phyloP scores from a whole-genome alignment of 306 rosid species.

The Lagenaria siceraria region DNA sequence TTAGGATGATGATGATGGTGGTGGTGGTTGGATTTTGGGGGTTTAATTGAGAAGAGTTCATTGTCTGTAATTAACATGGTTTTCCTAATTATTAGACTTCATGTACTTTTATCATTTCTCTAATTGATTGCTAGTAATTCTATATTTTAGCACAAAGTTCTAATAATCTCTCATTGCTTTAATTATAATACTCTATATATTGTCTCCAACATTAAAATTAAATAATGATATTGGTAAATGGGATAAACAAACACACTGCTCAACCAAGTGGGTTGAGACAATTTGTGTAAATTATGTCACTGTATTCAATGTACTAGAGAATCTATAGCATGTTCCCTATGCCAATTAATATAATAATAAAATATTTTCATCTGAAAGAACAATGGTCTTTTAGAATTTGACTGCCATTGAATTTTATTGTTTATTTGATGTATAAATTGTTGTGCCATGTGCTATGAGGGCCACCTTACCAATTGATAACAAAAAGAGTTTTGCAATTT shows the following conservation, averaged over 20 bases:
- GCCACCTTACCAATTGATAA: no score
- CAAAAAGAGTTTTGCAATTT: no score
- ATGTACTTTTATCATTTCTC: background rate
- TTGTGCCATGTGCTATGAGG: background rate
- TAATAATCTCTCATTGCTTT: background rate
- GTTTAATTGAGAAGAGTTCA: background rate
- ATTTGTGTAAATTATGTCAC: background rate
- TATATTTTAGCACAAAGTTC: background rate
- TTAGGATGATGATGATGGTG: background rate
- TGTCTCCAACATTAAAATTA: background rate
- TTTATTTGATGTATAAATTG: background rate
- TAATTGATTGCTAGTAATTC: background rate
- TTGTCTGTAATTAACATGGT: background rate
- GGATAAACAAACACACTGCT: background rate
- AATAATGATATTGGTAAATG: background rate
- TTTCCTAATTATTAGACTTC: background rate
- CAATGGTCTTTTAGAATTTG: constrained; percentile 1
- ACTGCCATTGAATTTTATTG: background rate
- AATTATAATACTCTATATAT: background rate
- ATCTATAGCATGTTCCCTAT: background rate
- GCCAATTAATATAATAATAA: background rate
- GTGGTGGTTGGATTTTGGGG: background rate
- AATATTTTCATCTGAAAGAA: background rate
- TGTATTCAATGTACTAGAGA: background rate
- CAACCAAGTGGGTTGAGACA: background rate